A percentile compares a stretch with the other conserved stretches of the same genome.
Conservation (phyloP, 352 stramenopile species). For the Pythium pyrilobum region DNA sequence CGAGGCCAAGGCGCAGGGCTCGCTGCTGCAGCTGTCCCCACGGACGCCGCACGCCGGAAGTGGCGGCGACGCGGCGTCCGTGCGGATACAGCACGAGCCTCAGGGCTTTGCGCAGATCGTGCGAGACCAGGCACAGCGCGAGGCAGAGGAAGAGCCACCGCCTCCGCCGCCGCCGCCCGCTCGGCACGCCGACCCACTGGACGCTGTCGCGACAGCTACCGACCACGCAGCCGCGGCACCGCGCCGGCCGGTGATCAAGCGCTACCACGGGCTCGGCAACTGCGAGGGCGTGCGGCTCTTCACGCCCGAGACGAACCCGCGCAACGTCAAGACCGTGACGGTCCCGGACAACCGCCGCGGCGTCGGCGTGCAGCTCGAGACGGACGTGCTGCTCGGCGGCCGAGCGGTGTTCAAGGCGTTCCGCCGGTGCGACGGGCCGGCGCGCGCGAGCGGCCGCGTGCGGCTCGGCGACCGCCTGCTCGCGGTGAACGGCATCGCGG, state of each 20-base stretch:
- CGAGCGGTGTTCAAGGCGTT: slow-evolving; percentile 31
- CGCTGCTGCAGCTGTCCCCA: not conserved
- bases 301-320: not conserved
- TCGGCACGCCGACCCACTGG: no score
- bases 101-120: not conserved
- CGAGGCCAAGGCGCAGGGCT: not conserved
- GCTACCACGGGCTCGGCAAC: slow-evolving; percentile 11
- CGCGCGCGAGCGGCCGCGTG: not conserved
- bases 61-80: not conserved
- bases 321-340: slow-evolving; percentile 17
- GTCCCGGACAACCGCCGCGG: slow-evolving; percentile 21
- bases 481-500: slow-evolving; percentile 20
- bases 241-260: slow-evolving; percentile 9
- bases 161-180: no score
- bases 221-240: not conserved
- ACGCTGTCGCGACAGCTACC: no score
- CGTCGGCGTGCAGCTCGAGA: slow-evolving; percentile 32
- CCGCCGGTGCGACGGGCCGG: slow-evolving; percentile 19
- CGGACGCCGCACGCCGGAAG: not conserved
- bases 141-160: not conserved
- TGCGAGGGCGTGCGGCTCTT: slow-evolving; percentile 15
- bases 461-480: slow-evolving; percentile 20
- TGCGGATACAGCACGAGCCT: not conserved
- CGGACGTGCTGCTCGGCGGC: slow-evolving; percentile 24
- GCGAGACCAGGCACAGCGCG: not conserved